Evolutionary conservation across 805 yeast species (phyloP).

Genomic region (Yamadazyma akitaensis): DNA sequence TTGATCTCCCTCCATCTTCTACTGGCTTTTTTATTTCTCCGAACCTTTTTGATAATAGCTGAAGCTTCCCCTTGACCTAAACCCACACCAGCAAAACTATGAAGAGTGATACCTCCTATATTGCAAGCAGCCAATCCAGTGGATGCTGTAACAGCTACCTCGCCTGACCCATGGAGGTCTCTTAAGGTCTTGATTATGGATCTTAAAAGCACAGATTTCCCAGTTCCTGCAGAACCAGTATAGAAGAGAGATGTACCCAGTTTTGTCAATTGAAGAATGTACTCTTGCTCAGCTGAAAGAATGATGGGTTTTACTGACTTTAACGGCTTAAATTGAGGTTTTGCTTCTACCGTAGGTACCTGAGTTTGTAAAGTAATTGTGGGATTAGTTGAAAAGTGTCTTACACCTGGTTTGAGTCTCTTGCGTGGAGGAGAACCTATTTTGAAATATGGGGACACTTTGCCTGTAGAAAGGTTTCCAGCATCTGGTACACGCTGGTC

Average conservation of each 20-base stretch:
- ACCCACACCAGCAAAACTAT: conserved; percentile 77
- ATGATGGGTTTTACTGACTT: conserved; percentile 36
- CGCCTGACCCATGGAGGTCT: conserved; percentile 41
- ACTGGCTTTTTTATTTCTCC: conserved; percentile 46
- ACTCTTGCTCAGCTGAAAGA: conserved; percentile 55
- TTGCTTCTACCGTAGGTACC: not conserved
- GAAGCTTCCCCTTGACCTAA: conserved; percentile 55
- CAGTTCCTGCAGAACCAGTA: conserved; percentile 99
- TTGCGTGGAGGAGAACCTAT: not conserved
- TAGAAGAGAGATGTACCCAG: conserved; percentile 73
- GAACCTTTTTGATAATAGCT: conserved; percentile 49
- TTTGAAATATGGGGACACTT: not conserved
- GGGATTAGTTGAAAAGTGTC: conserved; percentile 8
- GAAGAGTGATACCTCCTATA: conserved; percentile 75
- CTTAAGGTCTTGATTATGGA: conserved; percentile 55
- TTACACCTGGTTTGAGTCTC: not conserved
- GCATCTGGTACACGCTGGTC: not conserved
- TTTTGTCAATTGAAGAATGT: conserved; percentile 61
- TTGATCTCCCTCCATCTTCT: conserved; percentile 54
- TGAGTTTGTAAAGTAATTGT: conserved; percentile 14
- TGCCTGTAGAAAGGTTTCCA: not conserved
- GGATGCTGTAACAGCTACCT: conserved; percentile 77
- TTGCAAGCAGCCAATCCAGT: conserved; percentile 84
- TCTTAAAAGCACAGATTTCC: conserved; percentile 83
- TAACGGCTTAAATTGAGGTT: conserved; percentile 3